Evolutionary conservation across 2,329 filamentous ascomycete species (phyloP).

Genomic region (Calonectria multiphialidica): DNA sequence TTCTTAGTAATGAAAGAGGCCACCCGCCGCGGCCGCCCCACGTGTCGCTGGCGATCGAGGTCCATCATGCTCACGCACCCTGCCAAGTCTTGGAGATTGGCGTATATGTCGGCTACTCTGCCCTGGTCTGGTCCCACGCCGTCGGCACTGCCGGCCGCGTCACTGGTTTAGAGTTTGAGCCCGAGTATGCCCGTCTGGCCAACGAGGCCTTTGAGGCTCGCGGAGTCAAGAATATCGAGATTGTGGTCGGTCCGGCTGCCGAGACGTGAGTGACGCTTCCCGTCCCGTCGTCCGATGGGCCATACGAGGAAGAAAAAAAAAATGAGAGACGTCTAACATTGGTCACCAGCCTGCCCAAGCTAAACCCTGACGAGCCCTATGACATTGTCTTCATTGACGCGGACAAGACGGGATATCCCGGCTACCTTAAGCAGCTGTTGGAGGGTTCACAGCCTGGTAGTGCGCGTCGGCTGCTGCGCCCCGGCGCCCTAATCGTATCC

Average conservation of each 20-base stretch:
- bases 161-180: conserved; percentile 58
- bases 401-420: conserved; percentile 64
- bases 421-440: conserved; percentile 61
- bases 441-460: conserved; percentile 54
- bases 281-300: background rate
- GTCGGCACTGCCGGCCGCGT: conserved; percentile 58
- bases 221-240: conserved; percentile 58
- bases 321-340: background rate
- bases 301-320: background rate
- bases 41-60: background rate
- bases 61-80: background rate
- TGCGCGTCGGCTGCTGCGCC: conserved; percentile 56
- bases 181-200: conserved; percentile 57
- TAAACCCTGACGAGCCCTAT: conserved; percentile 52
- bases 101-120: conserved; percentile 63
- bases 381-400: conserved; percentile 68
- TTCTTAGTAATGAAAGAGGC: background rate
- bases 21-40: too few relatives aligned
- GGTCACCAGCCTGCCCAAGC: conserved; percentile 48
- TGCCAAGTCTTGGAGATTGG: conserved; percentile 60
- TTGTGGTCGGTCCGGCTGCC: conserved; percentile 60
- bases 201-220: conserved; percentile 53
- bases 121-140: conserved; percentile 61
- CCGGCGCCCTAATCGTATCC: conserved; percentile 64
- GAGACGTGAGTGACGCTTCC: conserved; percentile 53